Evolutionary conservation across 2,329 filamentous ascomycete species (phyloP).

Genomic region (Ceratocystis diversiconidia): DNA sequence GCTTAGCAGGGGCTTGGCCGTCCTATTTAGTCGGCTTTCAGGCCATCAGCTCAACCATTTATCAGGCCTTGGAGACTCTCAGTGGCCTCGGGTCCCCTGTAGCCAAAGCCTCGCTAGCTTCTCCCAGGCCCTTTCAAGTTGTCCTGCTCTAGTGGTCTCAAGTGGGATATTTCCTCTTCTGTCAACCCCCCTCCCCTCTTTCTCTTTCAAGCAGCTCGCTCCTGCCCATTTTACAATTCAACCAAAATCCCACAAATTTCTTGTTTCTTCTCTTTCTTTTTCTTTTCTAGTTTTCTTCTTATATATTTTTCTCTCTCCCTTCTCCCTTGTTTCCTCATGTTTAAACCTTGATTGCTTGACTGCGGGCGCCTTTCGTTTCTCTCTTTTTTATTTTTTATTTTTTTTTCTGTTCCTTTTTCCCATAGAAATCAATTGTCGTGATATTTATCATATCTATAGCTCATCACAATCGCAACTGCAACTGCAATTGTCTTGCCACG

Average conservation of each 20-base stretch:
- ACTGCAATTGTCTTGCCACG: not conserved
- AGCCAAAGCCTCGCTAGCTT: not conserved
- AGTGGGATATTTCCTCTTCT: not conserved
- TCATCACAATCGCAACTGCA: not conserved
- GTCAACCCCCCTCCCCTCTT: not conserved
- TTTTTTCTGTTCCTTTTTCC: not conserved
- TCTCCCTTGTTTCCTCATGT: not conserved
- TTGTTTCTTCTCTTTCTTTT: slow-evolving; percentile 1
- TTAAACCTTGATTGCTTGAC: slow-evolving; percentile 6
- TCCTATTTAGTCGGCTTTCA: not conserved
- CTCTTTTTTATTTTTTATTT: not conserved
- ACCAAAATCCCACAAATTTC: slow-evolving; percentile 1
- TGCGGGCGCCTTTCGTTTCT: not conserved
- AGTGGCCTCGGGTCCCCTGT: not conserved
- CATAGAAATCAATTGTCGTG: not conserved
- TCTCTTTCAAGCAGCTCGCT: not conserved
- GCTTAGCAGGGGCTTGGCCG: not conserved
- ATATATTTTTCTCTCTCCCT: not conserved
- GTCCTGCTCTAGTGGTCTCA: not conserved
- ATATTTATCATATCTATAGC: not conserved
- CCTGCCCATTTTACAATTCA: not conserved
- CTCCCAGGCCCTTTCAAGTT: not conserved
- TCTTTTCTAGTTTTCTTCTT: slow-evolving; percentile 2
- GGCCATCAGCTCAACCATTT: not conserved
- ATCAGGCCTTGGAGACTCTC: not conserved